Conservation (phyloP, 345 rosid species). For the Noccaea caerulescens region DNA sequence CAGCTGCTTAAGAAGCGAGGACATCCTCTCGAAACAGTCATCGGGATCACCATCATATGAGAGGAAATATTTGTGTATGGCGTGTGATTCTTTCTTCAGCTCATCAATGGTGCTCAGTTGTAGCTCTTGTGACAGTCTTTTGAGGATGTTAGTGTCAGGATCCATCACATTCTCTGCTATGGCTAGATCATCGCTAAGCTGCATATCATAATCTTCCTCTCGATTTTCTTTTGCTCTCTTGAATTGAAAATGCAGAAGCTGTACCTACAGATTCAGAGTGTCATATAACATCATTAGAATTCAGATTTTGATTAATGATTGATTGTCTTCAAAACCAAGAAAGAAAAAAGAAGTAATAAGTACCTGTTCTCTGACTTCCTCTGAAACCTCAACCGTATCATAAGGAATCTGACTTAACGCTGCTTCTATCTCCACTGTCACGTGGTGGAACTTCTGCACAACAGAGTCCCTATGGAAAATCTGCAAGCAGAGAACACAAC, state of each 20-base stretch:
- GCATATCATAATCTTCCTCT: slow-evolving; percentile 67
- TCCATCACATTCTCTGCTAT: slow-evolving; percentile 59
- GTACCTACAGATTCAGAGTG: slow-evolving; percentile 53
- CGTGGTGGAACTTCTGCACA: slow-evolving; percentile 53
- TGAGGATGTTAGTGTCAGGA: slow-evolving; percentile 61
- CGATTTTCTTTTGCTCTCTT: slow-evolving; percentile 74
- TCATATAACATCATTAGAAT: background rate
- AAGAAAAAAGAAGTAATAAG: background rate
- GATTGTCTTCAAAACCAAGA: background rate
- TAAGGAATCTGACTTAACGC: slow-evolving; percentile 73
- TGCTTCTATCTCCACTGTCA: slow-evolving; percentile 70
- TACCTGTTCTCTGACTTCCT: slow-evolving; percentile 95
- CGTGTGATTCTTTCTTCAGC: slow-evolving; percentile 75
- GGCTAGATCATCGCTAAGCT: slow-evolving; percentile 73
- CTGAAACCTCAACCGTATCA: slow-evolving; percentile 61
- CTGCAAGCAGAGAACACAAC: slow-evolving; percentile 44
- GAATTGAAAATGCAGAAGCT: slow-evolving; percentile 87
- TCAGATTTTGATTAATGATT: background rate
- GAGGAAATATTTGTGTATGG: slow-evolving; percentile 76
- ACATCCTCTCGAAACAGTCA: slow-evolving; percentile 64
- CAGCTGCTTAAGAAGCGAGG: slow-evolving; percentile 71
- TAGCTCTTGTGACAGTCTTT: slow-evolving; percentile 77
- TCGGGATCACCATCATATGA: slow-evolving; percentile 65
- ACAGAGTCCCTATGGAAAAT: slow-evolving; percentile 57
- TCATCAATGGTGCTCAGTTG: slow-evolving; percentile 80